Evolutionary conservation across 2,329 filamentous ascomycete species (phyloP).

Genomic region (Exophiala dermatitidis): DNA sequence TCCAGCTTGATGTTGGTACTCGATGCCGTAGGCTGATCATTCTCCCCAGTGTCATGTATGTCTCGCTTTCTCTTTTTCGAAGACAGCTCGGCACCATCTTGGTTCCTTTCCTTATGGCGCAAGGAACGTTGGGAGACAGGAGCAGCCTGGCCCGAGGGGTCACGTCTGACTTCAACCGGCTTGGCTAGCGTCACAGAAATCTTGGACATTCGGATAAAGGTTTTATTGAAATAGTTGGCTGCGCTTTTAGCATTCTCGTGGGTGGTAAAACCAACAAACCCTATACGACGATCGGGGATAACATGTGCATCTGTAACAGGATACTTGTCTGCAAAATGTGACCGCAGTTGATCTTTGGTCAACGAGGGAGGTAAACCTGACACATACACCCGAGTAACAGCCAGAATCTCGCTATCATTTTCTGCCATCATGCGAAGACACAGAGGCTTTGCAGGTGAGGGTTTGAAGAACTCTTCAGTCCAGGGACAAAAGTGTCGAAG

Average conservation of each 20-base stretch:
- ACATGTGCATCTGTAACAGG: constrained; percentile 87
- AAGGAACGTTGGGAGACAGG: constrained; percentile 19
- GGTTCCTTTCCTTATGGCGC: not conserved
- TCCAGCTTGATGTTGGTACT: not conserved
- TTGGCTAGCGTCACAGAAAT: constrained; percentile 82
- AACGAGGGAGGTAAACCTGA: constrained; percentile 75
- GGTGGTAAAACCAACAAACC: constrained; percentile 88
- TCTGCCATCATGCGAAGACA: not conserved
- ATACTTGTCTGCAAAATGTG: constrained; percentile 74
- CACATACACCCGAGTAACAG: constrained; percentile 60
- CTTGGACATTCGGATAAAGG: constrained; percentile 93
- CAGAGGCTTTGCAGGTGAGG: not conserved
- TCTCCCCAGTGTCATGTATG: constrained; percentile 8
- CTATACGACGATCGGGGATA: constrained; percentile 81
- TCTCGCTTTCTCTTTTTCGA: constrained; percentile 22
- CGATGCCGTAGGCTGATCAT: not conserved
- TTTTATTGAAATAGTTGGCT: constrained; percentile 89
- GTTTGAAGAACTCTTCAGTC: not conserved
- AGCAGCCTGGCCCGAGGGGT: constrained; percentile 15
- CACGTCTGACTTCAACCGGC: constrained; percentile 52
- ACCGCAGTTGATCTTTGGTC: constrained; percentile 74
- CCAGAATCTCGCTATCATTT: constrained; percentile 2
- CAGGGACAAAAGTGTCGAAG: not conserved
- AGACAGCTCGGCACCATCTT: not conserved
- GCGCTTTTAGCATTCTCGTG: constrained; percentile 72